phyloP scores from a whole-genome alignment of 177 flowering plant genomes.

The Tripterygium wilfordii region DNA sequence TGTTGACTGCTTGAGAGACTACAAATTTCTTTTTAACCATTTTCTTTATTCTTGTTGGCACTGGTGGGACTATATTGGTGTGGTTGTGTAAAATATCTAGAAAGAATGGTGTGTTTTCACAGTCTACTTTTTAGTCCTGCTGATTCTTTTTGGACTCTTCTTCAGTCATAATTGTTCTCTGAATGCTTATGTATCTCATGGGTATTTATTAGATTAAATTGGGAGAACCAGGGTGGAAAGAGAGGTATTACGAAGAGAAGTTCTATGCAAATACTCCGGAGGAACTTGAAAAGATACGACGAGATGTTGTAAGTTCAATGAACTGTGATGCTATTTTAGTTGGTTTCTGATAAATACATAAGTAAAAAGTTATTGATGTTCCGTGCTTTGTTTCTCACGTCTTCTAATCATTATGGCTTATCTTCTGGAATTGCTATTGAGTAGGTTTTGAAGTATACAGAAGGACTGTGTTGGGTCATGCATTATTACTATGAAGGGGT shows the following conservation, averaged over 20 bases:
- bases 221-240: constrained; percentile 97
- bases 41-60: no score
- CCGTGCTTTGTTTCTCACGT: no score
- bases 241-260: constrained; percentile 92
- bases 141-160: no score
- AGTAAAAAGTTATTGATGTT: no score
- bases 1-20: no score
- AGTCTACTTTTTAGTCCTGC: no score
- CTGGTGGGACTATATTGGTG: no score
- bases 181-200: constrained; percentile 6
- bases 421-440: constrained; percentile 3
- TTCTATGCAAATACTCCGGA: constrained; percentile 64
- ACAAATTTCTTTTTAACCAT: no score
- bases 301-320: constrained; percentile 73
- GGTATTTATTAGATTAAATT: constrained; percentile 52
- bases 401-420: no score
- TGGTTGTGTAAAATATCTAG: no score
- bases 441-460: constrained; percentile 74
- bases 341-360: no score
- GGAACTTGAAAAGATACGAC: constrained; percentile 62
- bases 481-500: constrained; percentile 98
- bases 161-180: neutral
- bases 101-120: no score
- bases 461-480: constrained; percentile 99
- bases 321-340: neutral